Conservation (phyloP, 2,329 filamentous ascomycete genomes). For the Coccinonectria pachysandricola region DNA sequence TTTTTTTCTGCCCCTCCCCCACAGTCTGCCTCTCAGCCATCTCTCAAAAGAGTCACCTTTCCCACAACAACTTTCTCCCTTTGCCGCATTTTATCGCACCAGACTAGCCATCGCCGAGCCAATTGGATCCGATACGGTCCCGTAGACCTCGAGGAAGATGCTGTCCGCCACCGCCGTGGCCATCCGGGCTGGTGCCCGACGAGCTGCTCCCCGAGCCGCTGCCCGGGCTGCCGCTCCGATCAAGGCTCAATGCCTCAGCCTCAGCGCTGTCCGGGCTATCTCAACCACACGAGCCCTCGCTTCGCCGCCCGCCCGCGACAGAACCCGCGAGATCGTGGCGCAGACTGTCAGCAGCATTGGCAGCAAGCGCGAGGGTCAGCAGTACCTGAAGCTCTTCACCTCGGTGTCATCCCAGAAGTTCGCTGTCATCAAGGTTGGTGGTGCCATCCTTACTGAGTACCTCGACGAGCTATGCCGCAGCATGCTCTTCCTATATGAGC, state of each 20-base stretch:
- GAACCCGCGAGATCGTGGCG: slow-evolving; percentile 23
- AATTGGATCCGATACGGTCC: too few species aligned
- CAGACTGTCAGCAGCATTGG: slow-evolving; percentile 84
- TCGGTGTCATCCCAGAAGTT: slow-evolving; percentile 96
- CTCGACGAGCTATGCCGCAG: slow-evolving; percentile 84
- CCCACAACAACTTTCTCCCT: too few species aligned
- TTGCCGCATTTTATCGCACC: too few species aligned
- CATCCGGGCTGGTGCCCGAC: neutral
- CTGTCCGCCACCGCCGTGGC: neutral
- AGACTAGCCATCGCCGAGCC: too few species aligned
- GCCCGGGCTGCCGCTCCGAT: slow-evolving; percentile 7
- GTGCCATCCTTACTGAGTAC: slow-evolving; percentile 90
- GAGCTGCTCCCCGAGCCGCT: slow-evolving; percentile 3
- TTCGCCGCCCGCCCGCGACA: neutral
- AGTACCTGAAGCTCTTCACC: slow-evolving; percentile 95
- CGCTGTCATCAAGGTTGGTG: slow-evolving; percentile 95
- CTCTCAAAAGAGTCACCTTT: too few species aligned
- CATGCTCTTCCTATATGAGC: slow-evolving; percentile 84
- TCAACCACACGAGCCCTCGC: slow-evolving; percentile 1
- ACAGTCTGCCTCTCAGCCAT: too few species aligned
- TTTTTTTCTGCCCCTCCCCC: too few species aligned
- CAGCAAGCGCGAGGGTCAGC: slow-evolving; percentile 90
- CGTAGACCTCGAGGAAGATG: too few species aligned
- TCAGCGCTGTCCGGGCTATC: slow-evolving; percentile 6
- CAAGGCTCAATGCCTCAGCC: neutral